Evolutionary conservation across 2,329 filamentous ascomycete species (phyloP).

Genomic region (Colletotrichum abscissum): DNA sequence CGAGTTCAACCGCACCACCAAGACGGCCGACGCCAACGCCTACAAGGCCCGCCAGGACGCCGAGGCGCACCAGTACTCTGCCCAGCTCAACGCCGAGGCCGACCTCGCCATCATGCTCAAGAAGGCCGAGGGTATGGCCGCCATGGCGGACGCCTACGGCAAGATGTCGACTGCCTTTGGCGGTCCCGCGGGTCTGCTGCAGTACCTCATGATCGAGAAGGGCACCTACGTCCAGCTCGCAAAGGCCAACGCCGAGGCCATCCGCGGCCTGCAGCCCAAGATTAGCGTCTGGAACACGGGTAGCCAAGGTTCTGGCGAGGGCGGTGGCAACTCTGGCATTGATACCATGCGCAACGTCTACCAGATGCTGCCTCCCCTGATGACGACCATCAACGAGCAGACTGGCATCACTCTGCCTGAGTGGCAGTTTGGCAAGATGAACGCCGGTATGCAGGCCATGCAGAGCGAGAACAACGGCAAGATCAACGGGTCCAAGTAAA

Average conservation of each 20-base stretch:
- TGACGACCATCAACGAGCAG: conserved; percentile 89
- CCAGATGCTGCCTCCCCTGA: conserved; percentile 84
- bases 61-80: conserved; percentile 51
- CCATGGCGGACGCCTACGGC: conserved; percentile 85
- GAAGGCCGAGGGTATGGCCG: conserved; percentile 80
- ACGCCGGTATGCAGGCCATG: conserved; percentile 48
- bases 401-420: conserved; percentile 83
- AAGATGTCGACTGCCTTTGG: conserved; percentile 79
- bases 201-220: conserved; percentile 90
- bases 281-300: conserved; percentile 93
- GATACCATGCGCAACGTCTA: conserved; percentile 85
- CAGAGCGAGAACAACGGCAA: conserved; percentile 19
- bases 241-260: conserved; percentile 79
- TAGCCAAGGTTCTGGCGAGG: conserved; percentile 53
- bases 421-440: conserved; percentile 73
- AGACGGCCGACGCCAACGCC: conserved; percentile 63
- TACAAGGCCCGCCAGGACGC: conserved; percentile 57
- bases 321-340: conserved; percentile 52
- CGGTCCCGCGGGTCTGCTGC: conserved; percentile 80
- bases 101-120: conserved; percentile 70
- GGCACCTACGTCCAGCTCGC: conserved; percentile 83
- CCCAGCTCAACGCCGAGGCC: conserved; percentile 67
- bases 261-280: conserved; percentile 85
- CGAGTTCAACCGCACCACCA: conserved; percentile 49
- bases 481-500: conserved; percentile 20